Evolutionary conservation across 1,139 yeast species (phyloP).

Genomic region (Yamadazyma siamensis): DNA sequence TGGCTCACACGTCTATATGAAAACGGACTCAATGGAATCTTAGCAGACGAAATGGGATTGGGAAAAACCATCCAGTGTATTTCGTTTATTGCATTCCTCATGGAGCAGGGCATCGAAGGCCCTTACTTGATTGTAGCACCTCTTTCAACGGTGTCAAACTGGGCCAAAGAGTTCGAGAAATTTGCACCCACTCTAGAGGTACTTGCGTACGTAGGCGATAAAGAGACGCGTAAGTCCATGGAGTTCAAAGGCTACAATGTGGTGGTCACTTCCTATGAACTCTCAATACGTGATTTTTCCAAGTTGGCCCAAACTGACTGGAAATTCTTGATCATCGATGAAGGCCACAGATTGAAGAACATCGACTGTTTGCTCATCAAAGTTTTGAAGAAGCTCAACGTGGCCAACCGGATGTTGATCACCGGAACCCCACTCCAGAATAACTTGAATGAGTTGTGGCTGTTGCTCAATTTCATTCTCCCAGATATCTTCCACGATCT

Average conservation of each 20-base stretch:
- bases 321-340: constrained; percentile 91
- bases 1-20: constrained; percentile 88
- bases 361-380: constrained; percentile 71
- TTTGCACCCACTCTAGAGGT: constrained; percentile 74
- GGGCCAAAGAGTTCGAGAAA: constrained; percentile 67
- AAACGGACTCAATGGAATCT: constrained; percentile 89
- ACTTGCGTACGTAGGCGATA: constrained; percentile 64
- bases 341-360: constrained; percentile 89
- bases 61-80: constrained; percentile 92
- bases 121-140: constrained; percentile 90
- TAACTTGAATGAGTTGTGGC: constrained; percentile 86
- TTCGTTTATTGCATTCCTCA: constrained; percentile 68
- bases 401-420: constrained; percentile 67
- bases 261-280: constrained; percentile 79
- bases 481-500: constrained; percentile 93
- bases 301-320: constrained; percentile 54
- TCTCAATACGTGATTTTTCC: constrained; percentile 63
- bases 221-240: constrained; percentile 46
- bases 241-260: constrained; percentile 37
- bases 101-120: constrained; percentile 77
- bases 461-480: constrained; percentile 77
- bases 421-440: constrained; percentile 96
- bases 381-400: constrained; percentile 62
- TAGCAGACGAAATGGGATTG: constrained; percentile 97
- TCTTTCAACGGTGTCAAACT: constrained; percentile 78